A percentile compares a stretch with the other conserved stretches of the same genome.
Conservation (phyloP, 148 eudicot species). For the Vaccinium darrowii region DNA sequence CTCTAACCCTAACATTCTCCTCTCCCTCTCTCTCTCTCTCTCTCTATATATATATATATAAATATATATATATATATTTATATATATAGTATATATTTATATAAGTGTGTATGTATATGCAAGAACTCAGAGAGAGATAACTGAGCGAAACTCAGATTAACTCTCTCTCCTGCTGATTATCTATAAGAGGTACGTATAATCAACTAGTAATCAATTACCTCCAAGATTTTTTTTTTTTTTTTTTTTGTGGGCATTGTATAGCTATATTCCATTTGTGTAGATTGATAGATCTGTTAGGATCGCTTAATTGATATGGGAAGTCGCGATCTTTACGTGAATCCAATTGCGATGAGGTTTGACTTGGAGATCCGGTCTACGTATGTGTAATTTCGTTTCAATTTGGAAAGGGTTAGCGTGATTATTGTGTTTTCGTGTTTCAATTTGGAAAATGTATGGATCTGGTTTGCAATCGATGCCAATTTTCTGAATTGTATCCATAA, state of each 20-base stretch:
- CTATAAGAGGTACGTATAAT: background rate
- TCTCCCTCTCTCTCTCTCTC: background rate
- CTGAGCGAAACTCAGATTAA: background rate
- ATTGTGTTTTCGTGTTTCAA: background rate
- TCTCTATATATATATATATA: background rate
- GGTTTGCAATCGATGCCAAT: background rate
- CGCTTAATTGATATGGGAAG: background rate
- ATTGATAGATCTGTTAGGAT: slow-evolving; percentile 9
- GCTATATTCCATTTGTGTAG: background rate
- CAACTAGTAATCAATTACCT: background rate
- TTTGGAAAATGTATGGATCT: slow-evolving; percentile 8
- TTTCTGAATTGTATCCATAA: background rate
- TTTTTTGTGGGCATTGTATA: background rate
- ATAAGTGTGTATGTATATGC: background rate
- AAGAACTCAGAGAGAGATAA: background rate
- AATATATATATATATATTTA: too few species aligned
- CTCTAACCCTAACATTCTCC: too few species aligned
- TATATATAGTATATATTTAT: background rate
- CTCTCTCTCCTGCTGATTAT: background rate
- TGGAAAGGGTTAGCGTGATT: background rate
- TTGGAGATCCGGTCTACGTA: background rate
- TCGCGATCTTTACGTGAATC: background rate
- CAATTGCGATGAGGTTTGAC: background rate
- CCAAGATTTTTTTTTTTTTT: too few species aligned
- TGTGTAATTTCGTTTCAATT: background rate